Conservation (phyloP, 2,329 filamentous ascomycete genomes). For the Fusarium clavum region DNA sequence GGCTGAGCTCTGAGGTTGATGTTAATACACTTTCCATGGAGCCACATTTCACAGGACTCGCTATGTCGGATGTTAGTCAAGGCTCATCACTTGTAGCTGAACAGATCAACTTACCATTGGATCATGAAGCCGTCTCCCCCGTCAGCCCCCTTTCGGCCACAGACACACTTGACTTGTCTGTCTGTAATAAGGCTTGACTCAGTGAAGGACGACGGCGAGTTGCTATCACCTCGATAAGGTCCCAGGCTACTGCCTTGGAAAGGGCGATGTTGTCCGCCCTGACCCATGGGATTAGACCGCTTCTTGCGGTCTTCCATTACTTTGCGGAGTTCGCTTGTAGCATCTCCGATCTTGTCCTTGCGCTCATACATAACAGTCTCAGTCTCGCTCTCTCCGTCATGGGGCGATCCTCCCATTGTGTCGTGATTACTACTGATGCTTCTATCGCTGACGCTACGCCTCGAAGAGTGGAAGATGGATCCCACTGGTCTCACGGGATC, state of each 20-base stretch:
- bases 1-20: constrained; percentile 68
- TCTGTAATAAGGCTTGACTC: constrained; percentile 59
- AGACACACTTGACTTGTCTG: constrained; percentile 67
- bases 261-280: constrained; percentile 52
- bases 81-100: constrained; percentile 5
- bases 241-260: constrained; percentile 48
- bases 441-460: constrained; percentile 62
- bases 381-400: constrained; percentile 66
- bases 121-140: constrained; percentile 68
- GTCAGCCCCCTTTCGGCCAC: constrained; percentile 58
- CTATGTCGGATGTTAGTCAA: constrained; percentile 53
- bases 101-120: constrained; percentile 65
- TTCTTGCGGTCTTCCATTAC: constrained; percentile 65
- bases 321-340: constrained; percentile 69
- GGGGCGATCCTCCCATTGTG: constrained; percentile 51
- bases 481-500: constrained; percentile 63
- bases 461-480: constrained; percentile 60
- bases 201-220: constrained; percentile 65
- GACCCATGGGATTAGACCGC: constrained; percentile 50
- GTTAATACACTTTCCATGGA: constrained; percentile 72
- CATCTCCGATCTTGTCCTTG: constrained; percentile 62
- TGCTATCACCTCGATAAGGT: constrained; percentile 52
- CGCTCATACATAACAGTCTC: constrained; percentile 67
- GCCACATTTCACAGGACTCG: constrained; percentile 73
- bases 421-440: constrained; percentile 58